A percentile compares a stretch with the other conserved stretches of the same genome.
These are phyloP conservation scores for Nicotiana attenuata DNA, from an alignment of 257 asterid species.

Conservation along the genomic window DNA sequence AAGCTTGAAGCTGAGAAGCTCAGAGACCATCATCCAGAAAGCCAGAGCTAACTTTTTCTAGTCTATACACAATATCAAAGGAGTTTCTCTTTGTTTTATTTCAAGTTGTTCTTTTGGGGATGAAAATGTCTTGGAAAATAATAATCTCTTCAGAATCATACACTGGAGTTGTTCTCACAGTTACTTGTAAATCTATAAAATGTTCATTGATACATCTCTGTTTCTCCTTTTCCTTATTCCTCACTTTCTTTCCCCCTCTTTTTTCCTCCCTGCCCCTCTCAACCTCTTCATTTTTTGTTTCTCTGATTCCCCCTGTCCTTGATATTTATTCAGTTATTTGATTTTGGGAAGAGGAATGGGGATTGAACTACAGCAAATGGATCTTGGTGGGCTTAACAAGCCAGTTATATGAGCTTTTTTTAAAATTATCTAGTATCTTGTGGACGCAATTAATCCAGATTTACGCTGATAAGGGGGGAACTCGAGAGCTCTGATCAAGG, in stretches of 20 bases:
- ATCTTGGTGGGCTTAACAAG: neutral
- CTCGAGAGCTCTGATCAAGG: no score
- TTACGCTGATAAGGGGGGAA: no score
- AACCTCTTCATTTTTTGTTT: neutral
- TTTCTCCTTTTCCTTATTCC: no score
- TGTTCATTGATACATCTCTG: neutral
- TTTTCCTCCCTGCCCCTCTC: neutral
- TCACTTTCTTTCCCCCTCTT: neutral
- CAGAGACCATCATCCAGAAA: slow-evolving; percentile 29
- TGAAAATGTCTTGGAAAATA: neutral
- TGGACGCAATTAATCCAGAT: neutral
- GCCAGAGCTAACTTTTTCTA: slow-evolving; percentile 16
- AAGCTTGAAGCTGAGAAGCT: slow-evolving; percentile 64
- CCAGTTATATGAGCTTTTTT: neutral
- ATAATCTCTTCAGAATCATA: neutral
- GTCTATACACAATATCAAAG: neutral
- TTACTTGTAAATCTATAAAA: neutral
- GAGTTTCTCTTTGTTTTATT: neutral
- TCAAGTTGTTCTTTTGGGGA: neutral
- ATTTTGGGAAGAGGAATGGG: neutral
- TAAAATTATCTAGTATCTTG: neutral
- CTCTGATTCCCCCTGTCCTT: neutral
- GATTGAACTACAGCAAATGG: neutral
- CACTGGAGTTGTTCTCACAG: neutral
- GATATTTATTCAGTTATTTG: neutral